phyloP scores from a whole-genome alignment of 2,329 filamentous ascomycete genomes.

The Cladosporium sp. region DNA sequence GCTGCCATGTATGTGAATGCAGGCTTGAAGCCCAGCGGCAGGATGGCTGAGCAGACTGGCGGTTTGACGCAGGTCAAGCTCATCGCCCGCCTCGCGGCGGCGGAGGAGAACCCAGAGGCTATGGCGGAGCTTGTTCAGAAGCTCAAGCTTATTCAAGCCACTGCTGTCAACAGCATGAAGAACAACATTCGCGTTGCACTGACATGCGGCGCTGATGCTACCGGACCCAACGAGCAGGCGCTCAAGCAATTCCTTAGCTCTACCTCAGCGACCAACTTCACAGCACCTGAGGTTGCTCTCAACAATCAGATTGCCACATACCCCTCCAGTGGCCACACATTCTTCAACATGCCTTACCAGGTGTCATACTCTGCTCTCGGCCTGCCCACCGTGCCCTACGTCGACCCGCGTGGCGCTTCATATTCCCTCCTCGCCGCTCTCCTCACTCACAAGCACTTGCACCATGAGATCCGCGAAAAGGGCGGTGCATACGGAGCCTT shows the following conservation, averaged over 20 bases:
- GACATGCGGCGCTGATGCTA: constrained; percentile 78
- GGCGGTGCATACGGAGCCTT: constrained; percentile 94
- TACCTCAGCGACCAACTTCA: constrained; percentile 21
- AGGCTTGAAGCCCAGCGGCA: constrained; percentile 69
- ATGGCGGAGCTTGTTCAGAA: constrained; percentile 60
- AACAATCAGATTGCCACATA: constrained; percentile 32
- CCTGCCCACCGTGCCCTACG: constrained; percentile 81
- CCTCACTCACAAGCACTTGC: constrained; percentile 92
- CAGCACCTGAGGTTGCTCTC: constrained; percentile 29
- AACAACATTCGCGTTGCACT: constrained; percentile 73
- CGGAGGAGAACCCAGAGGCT: constrained; percentile 72
- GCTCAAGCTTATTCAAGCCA: constrained; percentile 78
- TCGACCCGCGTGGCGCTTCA: constrained; percentile 70
- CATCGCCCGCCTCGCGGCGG: constrained; percentile 73
- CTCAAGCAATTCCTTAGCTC: constrained; percentile 67
- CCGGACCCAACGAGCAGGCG: constrained; percentile 66
- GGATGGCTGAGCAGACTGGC: constrained; percentile 77
- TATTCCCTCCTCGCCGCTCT: constrained; percentile 88
- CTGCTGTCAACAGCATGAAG: constrained; percentile 64
- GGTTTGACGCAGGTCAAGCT: constrained; percentile 90
- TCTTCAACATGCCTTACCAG: constrained; percentile 94
- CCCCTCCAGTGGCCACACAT: constrained; percentile 61
- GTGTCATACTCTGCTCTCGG: constrained; percentile 91
- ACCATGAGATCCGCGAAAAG: constrained; percentile 97
- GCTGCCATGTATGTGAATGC: constrained; percentile 83